phyloP scores from a whole-genome alignment of 768 basidiomycete species.

The Coprinopsis sp. region DNA sequence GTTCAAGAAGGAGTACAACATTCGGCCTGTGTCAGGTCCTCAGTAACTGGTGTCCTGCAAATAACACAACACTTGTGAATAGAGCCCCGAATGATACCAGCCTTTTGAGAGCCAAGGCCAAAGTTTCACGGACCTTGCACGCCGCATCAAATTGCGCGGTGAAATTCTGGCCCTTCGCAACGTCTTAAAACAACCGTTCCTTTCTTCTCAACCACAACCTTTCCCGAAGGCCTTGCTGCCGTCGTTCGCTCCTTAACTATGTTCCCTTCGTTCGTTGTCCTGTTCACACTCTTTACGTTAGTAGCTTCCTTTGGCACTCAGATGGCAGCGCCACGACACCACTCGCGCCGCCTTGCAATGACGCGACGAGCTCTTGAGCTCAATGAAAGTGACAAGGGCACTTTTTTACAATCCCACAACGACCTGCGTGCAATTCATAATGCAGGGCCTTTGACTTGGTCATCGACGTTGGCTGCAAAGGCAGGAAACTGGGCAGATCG shows the following conservation, averaged over 20 bases:
- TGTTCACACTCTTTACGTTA: conserved; percentile 22
- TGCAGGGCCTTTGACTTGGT: conserved; percentile 46
- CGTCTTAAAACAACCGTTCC: conserved; percentile 4
- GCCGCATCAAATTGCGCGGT: no score
- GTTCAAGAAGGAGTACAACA: conserved; percentile 75
- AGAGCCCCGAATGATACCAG: no score
- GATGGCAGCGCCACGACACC: conserved; percentile 16
- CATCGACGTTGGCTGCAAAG: conserved; percentile 36
- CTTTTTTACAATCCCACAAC: conserved; percentile 42
- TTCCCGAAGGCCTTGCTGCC: conserved; percentile 19
- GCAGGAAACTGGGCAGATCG: conserved; percentile 48
- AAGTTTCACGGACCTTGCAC: no score
- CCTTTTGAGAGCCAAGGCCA: no score
- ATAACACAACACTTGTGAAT: no score
- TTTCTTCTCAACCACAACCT: conserved; percentile 16
- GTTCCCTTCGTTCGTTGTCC: conserved; percentile 15
- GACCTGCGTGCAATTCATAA: conserved; percentile 36
- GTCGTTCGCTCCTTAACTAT: conserved; percentile 35
- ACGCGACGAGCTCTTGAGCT: conserved; percentile 19
- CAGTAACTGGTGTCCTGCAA: neutral
- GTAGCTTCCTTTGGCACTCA: conserved; percentile 13
- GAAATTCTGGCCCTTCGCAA: no score
- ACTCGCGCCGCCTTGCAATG: conserved; percentile 13
- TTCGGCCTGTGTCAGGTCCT: conserved; percentile 47
- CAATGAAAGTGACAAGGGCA: conserved; percentile 17